Base-by-base conservation (phyloP, 257 asterid species). In the Avicennia marina region DNA sequence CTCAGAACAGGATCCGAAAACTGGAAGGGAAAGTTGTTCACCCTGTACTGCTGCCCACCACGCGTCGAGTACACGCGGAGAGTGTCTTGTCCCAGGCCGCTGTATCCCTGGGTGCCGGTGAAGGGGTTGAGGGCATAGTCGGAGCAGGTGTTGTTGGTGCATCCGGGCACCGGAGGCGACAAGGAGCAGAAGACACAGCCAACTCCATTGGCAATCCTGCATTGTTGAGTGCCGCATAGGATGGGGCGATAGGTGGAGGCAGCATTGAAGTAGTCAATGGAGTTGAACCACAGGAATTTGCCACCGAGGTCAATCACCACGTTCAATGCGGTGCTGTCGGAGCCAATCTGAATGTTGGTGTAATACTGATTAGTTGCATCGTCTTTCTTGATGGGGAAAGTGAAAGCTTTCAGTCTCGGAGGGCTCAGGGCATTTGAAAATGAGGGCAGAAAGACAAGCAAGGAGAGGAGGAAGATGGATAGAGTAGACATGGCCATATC, bases 81-180 rank as follows among this genome's bases (percentile, higher is more conserved):
- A 1, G 56, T 43, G 32, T 79, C 86, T 29, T 44, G 58, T 12
- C 76, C 74, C 1, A 79, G 65, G 65, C 86, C 82, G 43, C 61
- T 62, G 15, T 75, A 79, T 0, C 72, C 76, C 21, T 55, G 76
- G 3, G 76, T 75, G 52, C 86, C 86, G 1, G 74, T 33, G 65
- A 79, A 79, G 31, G 86, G 86, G 65, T 79, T 79, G 19, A 67
- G 78, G 29, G 82, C 69, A 11, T 64, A 76, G 41, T 53, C 82
- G 1, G 86, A 57, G 73, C 86, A 79, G 1, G 86, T 76, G 68
- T 72, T 73, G 80, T 76, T 75, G 18, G 80, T 72, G 82, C 86
- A 79, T 0, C 80, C 74, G 0, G 82, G 82, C 1, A 70, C 76
- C 0, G 80, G 82, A 0, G 82, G 86, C 0, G 78, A 61, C 2